These are phyloP conservation scores for Elaeis guineensis DNA, from an alignment of 176 grass and related monocot genomes.

Conservation along the genomic window DNA sequence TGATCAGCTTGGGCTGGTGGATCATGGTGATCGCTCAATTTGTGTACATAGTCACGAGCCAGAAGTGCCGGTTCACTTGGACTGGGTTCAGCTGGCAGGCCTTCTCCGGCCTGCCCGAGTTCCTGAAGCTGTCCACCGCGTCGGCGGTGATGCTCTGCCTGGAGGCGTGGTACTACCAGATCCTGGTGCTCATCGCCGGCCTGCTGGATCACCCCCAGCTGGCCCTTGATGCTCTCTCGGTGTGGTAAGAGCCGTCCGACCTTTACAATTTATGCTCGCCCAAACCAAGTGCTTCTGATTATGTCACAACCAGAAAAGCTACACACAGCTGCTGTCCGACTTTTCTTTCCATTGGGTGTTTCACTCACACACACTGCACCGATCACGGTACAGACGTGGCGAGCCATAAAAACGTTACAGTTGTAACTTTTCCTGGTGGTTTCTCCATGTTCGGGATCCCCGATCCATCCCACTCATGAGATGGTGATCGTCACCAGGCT, in stretches of 20 bases:
- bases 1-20: slow-evolving; percentile 71
- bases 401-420: no score
- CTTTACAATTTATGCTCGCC: background rate
- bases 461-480: no score
- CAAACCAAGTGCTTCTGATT: no score
- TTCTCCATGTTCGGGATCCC: slow-evolving; percentile 4
- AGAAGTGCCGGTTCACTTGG: slow-evolving; percentile 51
- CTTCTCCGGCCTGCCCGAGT: slow-evolving; percentile 49
- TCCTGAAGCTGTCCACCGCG: slow-evolving; percentile 54
- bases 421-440: no score
- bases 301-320: no score
- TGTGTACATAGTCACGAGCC: slow-evolving; percentile 62
- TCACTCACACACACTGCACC: no score
- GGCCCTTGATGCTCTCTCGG: slow-evolving; percentile 71
- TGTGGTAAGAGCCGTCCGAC: slow-evolving; percentile 39
- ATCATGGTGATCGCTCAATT: slow-evolving; percentile 56
- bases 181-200: slow-evolving; percentile 76
- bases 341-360: no score
- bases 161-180: slow-evolving; percentile 89
- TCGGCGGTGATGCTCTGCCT: slow-evolving; percentile 87
- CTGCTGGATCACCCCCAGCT: slow-evolving; percentile 65
- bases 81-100: slow-evolving; percentile 77
- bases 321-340: no score
- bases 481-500: no score
- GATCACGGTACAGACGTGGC: no score